Conservation (phyloP, 1,139 yeast species). For the Suhomyces terraborum region DNA sequence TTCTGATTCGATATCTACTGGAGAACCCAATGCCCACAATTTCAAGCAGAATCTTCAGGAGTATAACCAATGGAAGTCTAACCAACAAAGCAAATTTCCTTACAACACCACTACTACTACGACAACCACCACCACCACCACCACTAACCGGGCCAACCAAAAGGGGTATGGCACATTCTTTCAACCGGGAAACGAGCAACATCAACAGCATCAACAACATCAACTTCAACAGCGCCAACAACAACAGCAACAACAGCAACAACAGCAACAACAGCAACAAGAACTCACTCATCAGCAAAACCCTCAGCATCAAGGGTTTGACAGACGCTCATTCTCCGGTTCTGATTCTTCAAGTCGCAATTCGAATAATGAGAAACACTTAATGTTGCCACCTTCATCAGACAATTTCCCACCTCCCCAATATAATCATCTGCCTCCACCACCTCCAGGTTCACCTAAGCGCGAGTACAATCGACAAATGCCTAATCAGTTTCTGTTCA, state of each 20-base stretch:
- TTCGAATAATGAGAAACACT: neutral
- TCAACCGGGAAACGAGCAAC: neutral
- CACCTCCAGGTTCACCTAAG: slow-evolving; percentile 12
- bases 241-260: neutral
- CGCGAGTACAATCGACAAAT: slow-evolving; percentile 3
- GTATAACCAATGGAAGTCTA: slow-evolving; percentile 19
- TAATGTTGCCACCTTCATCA: slow-evolving; percentile 7
- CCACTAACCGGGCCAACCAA: slow-evolving; percentile 9
- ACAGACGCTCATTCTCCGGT: slow-evolving; percentile 3
- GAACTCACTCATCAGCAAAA: neutral
- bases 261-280: neutral
- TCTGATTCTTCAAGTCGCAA: neutral
- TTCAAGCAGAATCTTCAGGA: slow-evolving; percentile 18
- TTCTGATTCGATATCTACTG: slow-evolving; percentile 3
- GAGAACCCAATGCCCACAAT: slow-evolving; percentile 4
- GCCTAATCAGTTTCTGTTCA: neutral
- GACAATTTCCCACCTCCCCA: slow-evolving; percentile 7
- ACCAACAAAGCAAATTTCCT: slow-evolving; percentile 13
- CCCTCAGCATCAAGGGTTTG: neutral
- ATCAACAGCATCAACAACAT: neutral
- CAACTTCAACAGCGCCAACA: neutral
- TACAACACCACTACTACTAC: slow-evolving; percentile 13
- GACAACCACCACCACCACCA: slow-evolving; percentile 13
- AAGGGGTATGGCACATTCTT: neutral
- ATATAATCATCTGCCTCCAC: slow-evolving; percentile 4